Conservation (phyloP, 768 basidiomycete species). For the Piloderma croceum region DNA sequence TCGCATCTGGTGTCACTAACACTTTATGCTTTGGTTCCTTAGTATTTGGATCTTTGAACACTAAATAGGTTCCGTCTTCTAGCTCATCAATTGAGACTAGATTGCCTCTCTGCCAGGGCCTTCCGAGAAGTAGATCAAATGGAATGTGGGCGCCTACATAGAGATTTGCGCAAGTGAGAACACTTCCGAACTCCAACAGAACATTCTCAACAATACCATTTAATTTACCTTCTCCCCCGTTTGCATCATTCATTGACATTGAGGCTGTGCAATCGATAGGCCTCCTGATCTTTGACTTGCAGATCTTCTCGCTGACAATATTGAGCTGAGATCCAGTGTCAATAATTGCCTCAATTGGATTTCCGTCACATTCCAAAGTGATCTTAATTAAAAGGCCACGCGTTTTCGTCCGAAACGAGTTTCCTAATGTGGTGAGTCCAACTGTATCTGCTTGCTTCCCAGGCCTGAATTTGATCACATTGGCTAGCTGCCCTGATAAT, state of each 20-base stretch:
- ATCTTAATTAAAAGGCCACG: slow-evolving; percentile 1
- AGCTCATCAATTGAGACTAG: slow-evolving; percentile 18
- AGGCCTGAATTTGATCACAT: too few relatives aligned
- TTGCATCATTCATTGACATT: slow-evolving; percentile 24
- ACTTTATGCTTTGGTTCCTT: background rate
- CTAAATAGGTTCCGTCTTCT: slow-evolving; percentile 11
- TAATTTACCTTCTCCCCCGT: slow-evolving; percentile 19
- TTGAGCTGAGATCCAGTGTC: slow-evolving; percentile 26
- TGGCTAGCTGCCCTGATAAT: too few relatives aligned
- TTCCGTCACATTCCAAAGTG: slow-evolving; percentile 6
- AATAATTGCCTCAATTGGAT: slow-evolving; percentile 15
- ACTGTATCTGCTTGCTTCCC: too few relatives aligned
- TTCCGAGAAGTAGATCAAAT: slow-evolving; percentile 16
- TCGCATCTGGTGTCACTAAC: background rate
- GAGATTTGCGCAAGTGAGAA: slow-evolving; percentile 16
- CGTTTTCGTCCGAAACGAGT: too few relatives aligned
- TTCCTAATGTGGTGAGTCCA: too few relatives aligned
- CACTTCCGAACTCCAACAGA: slow-evolving; percentile 16
- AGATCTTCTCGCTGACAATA: slow-evolving; percentile 12
- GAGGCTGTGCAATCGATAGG: slow-evolving; percentile 1
- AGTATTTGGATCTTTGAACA: background rate
- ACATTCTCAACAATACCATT: slow-evolving; percentile 18
- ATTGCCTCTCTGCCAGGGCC: slow-evolving; percentile 19
- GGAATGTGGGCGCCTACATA: slow-evolving; percentile 16
- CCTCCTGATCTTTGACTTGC: background rate